These are phyloP conservation scores for Cubamyces lactineus DNA, from an alignment of 768 basidiomycete species.

Conservation along the genomic window DNA sequence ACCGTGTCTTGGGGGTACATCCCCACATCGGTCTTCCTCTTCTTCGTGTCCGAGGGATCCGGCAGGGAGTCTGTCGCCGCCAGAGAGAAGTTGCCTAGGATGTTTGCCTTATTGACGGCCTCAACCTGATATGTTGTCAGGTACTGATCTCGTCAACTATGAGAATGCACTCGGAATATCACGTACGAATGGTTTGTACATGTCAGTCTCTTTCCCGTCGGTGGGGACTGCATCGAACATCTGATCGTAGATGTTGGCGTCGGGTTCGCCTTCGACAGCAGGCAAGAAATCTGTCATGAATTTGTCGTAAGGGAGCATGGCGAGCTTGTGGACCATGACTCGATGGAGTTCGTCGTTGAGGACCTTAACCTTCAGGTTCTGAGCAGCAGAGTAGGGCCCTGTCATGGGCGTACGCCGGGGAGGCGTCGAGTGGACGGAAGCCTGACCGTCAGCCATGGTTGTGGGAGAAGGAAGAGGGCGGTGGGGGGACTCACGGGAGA, in stretches of 20 bases:
- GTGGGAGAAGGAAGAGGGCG: no score
- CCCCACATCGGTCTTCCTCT: not conserved
- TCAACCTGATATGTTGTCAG: not conserved
- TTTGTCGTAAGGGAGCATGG: not conserved
- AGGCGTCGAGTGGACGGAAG: no score
- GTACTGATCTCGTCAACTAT: not conserved
- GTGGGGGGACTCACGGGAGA: no score
- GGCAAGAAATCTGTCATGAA: not conserved
- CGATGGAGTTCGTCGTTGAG: not conserved
- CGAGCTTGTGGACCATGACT: not conserved
- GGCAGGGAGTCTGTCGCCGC: not conserved
- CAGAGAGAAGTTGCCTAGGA: not conserved
- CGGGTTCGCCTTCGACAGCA: not conserved
- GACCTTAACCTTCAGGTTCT: no score
- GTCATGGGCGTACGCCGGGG: no score
- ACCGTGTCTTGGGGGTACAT: not conserved
- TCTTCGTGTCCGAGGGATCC: not conserved
- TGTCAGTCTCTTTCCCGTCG: not conserved
- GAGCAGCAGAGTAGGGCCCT: no score
- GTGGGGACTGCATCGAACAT: not conserved
- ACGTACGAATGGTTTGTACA: not conserved
- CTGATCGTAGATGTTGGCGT: not conserved
- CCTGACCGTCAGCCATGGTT: no score
- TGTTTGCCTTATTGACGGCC: not conserved
- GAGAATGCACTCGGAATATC: not conserved